These are phyloP conservation scores for Sabuloglossum arenarium DNA, from an alignment of 495 filamentous ascomycete genomes.

Conservation along the genomic window DNA sequence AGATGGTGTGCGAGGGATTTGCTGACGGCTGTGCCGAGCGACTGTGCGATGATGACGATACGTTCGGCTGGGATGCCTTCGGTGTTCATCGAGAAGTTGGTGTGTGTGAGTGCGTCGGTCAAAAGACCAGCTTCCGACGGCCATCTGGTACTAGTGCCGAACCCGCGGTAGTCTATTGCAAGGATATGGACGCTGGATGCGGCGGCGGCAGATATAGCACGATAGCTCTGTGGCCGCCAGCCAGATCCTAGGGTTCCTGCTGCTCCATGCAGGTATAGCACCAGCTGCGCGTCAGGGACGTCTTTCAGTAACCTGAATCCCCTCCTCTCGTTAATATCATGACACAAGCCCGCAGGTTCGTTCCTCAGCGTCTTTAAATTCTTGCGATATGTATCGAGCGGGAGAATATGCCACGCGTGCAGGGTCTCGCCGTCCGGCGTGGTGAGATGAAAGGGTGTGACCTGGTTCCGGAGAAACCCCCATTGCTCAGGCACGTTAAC, in stretches of 20 bases:
- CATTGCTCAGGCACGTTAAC: slow-evolving; percentile 17
- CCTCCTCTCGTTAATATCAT: too few relatives aligned
- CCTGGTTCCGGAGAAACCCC: slow-evolving; percentile 27
- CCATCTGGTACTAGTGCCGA: slow-evolving; percentile 54
- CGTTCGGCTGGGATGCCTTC: slow-evolving; percentile 42
- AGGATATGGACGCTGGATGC: slow-evolving; percentile 34
- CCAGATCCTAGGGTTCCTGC: slow-evolving; percentile 9
- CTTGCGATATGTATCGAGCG: slow-evolving; percentile 18
- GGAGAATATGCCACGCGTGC: slow-evolving; percentile 55
- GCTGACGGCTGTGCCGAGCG: slow-evolving; percentile 73
- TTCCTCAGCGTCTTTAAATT: slow-evolving; percentile 18
- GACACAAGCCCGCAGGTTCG: slow-evolving; percentile 12
- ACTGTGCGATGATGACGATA: slow-evolving; percentile 69
- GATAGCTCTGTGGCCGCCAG: slow-evolving; percentile 29
- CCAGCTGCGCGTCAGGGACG: too few relatives aligned
- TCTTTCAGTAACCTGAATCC: too few relatives aligned
- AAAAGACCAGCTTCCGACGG: slow-evolving; percentile 71
- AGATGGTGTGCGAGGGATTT: slow-evolving; percentile 50
- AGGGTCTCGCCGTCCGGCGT: slow-evolving; percentile 33
- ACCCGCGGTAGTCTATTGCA: slow-evolving; percentile 76
- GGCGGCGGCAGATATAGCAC: slow-evolving; percentile 19
- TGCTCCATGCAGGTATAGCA: background rate
- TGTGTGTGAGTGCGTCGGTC: slow-evolving; percentile 47
- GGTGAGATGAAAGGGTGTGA: slow-evolving; percentile 40
- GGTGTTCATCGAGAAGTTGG: slow-evolving; percentile 46